These are phyloP conservation scores for Spergularia bocconei DNA, from an alignment of 148 eudicot genomes.

Conservation along the genomic window DNA sequence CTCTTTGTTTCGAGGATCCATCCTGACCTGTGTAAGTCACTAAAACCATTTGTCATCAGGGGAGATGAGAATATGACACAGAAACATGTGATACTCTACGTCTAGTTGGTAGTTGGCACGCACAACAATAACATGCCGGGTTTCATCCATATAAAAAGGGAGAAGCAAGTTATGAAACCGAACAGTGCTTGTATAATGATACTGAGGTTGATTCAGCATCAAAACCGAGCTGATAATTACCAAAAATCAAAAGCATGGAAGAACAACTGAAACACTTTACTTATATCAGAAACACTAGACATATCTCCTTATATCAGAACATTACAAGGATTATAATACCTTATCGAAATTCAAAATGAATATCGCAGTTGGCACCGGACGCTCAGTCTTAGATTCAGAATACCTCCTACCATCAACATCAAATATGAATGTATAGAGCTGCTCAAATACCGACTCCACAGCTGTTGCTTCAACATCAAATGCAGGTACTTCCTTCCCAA, in stretches of 20 bases:
- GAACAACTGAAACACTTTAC: background rate
- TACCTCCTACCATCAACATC: slow-evolving; percentile 56
- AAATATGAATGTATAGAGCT: slow-evolving; percentile 77
- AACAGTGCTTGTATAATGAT: background rate
- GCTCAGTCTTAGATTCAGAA: slow-evolving; percentile 54
- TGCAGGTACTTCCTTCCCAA: slow-evolving; percentile 90
- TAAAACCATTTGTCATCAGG: slow-evolving; percentile 17
- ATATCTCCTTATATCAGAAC: background rate
- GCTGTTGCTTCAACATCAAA: slow-evolving; percentile 91
- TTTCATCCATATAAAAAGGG: background rate
- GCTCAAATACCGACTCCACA: slow-evolving; percentile 83
- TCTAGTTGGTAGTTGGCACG: background rate
- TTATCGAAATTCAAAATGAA: slow-evolving; percentile 92
- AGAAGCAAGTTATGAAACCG: background rate
- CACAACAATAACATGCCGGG: background rate
- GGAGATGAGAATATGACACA: slow-evolving; percentile 11
- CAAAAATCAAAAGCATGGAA: background rate
- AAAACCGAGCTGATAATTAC: background rate
- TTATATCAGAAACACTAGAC: background rate
- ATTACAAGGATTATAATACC: slow-evolving; percentile 38
- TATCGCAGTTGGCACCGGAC: slow-evolving; percentile 83
- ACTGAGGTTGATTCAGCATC: background rate
- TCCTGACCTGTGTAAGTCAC: slow-evolving; percentile 61
- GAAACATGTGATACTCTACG: background rate
- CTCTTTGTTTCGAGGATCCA: slow-evolving; percentile 92